Conservation (phyloP, 805 yeast species). For the Sugiyamaella valdiviana region DNA sequence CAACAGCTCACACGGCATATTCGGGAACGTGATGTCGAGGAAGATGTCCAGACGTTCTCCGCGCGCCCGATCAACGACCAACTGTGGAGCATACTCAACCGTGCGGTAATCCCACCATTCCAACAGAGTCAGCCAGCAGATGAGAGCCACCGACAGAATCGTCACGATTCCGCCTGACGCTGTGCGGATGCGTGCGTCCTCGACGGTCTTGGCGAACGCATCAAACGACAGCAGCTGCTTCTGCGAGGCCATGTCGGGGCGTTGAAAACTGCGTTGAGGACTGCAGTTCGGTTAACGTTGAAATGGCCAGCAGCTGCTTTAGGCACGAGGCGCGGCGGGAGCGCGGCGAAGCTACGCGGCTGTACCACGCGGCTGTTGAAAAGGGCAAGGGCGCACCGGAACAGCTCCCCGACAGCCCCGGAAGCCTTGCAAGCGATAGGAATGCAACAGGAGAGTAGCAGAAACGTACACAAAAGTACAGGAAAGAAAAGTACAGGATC, state of each 20-base stretch:
- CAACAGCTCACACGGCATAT: constrained; percentile 73
- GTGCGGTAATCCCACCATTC: constrained; percentile 73
- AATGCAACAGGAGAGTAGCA: no score
- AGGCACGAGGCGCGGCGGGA: neutral
- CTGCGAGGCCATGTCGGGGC: constrained; percentile 5
- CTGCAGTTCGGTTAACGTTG: no score
- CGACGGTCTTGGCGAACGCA: constrained; percentile 91
- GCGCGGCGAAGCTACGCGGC: neutral
- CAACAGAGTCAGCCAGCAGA: constrained; percentile 54
- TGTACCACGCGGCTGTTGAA: neutral
- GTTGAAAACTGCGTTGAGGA: neutral
- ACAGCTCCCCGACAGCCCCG: neutral
- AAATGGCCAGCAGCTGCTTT: no score
- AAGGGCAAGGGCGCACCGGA: neutral
- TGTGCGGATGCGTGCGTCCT: constrained; percentile 85
- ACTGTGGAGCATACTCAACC: constrained; percentile 67
- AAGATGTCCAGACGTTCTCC: constrained; percentile 70
- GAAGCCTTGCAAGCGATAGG: no score
- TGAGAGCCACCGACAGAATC: constrained; percentile 55
- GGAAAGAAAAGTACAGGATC: no score
- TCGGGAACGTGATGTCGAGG: constrained; percentile 76
- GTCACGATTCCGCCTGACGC: constrained; percentile 89
- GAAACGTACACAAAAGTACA: no score
- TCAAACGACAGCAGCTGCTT: constrained; percentile 54
- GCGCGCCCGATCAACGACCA: constrained; percentile 69